Percentiles rank a stretch among this genome's conserved stretches.
phyloP scores from a whole-genome alignment of 2,329 filamentous ascomycete genomes.

The Botryotinia calthae region DNA sequence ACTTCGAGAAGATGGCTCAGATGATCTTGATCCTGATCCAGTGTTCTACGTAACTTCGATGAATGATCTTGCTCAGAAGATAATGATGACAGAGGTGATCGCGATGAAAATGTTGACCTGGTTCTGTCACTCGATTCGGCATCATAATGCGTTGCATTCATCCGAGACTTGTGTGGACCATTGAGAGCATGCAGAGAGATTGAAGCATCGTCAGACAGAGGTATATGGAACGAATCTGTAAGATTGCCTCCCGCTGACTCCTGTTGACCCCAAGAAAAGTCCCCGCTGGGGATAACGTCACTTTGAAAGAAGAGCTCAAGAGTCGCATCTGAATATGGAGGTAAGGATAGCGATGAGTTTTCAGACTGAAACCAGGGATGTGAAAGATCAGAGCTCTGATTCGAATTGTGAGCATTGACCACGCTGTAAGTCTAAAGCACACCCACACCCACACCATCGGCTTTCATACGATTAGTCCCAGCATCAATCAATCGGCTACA shows the following conservation, averaged over 20 bases:
- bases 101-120: conserved; percentile 1
- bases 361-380: conserved; percentile 9
- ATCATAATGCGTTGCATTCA: not conserved
- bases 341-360: not conserved
- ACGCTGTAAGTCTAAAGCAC: too few relatives aligned
- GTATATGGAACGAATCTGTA: not conserved
- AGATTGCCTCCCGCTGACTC: not conserved
- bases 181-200: not conserved
- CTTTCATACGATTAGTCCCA: not conserved
- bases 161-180: conserved; percentile 1
- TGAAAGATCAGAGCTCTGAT: not conserved
- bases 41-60: not conserved
- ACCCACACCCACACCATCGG: not conserved
- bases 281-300: not conserved
- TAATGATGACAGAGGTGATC: conserved; percentile 10
- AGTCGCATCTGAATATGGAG: not conserved
- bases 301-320: not conserved
- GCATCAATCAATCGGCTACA: conserved; percentile 35
- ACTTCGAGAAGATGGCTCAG: not conserved
- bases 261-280: not conserved
- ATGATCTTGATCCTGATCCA: not conserved
- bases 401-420: not conserved
- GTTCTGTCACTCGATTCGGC: not conserved
- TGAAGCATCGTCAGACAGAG: conserved; percentile 2
- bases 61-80: conserved; percentile 1